phyloP scores from a whole-genome alignment of 2,329 filamentous ascomycete species.

The Samsoniella hepiali region DNA sequence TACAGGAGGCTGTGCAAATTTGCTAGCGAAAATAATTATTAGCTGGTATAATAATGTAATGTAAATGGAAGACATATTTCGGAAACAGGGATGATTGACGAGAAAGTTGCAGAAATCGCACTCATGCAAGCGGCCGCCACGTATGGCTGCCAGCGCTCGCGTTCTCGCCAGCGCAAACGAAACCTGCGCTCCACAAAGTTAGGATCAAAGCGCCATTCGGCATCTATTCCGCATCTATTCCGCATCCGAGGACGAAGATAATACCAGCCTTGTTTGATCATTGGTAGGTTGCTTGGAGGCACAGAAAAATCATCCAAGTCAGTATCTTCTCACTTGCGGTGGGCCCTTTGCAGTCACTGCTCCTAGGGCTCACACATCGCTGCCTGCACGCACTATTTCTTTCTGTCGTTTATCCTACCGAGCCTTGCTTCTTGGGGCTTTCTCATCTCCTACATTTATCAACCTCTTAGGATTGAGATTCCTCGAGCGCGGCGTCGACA shows the following conservation, averaged over 20 bases:
- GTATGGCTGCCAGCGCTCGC: not conserved
- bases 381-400: not conserved
- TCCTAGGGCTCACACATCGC: not conserved
- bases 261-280: not conserved
- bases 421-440: not conserved
- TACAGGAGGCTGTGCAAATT: constrained; percentile 14
- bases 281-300: not conserved
- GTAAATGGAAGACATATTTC: not conserved
- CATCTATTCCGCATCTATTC: not conserved
- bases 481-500: not conserved
- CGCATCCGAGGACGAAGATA: not conserved
- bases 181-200: not conserved
- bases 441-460: not conserved
- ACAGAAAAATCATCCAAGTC: not conserved
- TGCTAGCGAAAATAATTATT: not conserved
- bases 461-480: not conserved
- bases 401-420: not conserved
- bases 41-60: not conserved
- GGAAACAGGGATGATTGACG: too few relatives aligned
- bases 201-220: not conserved
- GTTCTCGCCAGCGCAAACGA: not conserved
- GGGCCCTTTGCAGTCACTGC: constrained; percentile 1
- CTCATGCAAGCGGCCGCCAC: too few relatives aligned
- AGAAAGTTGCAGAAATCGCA: too few relatives aligned
- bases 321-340: constrained; percentile 11